Evolutionary conservation across 768 basidiomycete species (phyloP).

Genomic region (Serendipita vermifera): DNA sequence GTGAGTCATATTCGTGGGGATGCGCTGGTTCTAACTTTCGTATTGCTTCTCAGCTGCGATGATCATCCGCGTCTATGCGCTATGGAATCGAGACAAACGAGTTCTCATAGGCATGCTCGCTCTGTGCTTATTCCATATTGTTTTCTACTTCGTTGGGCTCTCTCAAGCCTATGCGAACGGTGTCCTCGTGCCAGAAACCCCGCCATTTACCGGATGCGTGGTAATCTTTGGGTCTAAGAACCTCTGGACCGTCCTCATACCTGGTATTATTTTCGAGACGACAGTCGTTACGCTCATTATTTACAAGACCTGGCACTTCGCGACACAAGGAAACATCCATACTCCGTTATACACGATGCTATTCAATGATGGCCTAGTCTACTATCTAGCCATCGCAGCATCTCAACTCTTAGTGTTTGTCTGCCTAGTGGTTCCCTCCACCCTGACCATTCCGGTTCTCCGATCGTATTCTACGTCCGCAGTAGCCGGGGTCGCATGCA

Average conservation of each 20-base stretch:
- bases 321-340: neutral
- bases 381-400: neutral
- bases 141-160: neutral
- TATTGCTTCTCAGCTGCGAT: no score
- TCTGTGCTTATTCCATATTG: neutral
- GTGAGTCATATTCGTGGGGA: no score
- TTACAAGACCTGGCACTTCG: neutral
- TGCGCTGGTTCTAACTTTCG: no score
- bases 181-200: neutral
- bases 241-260: neutral
- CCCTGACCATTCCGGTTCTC: neutral
- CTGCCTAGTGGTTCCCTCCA: neutral
- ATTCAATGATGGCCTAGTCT: neutral
- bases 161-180: neutral
- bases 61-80: conserved; percentile 4
- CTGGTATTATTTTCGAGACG: neutral
- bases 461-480: neutral
- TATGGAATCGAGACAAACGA: neutral
- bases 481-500: neutral
- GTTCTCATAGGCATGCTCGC: neutral
- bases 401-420: neutral
- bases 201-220: conserved; percentile 1
- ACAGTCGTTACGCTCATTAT: neutral
- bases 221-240: neutral
- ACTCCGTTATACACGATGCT: neutral